Evolutionary conservation across 768 basidiomycete species (phyloP), one percentile per base, ranked within the genome.

Genomic region (Rhodotorula kratochvilovae): DNA sequence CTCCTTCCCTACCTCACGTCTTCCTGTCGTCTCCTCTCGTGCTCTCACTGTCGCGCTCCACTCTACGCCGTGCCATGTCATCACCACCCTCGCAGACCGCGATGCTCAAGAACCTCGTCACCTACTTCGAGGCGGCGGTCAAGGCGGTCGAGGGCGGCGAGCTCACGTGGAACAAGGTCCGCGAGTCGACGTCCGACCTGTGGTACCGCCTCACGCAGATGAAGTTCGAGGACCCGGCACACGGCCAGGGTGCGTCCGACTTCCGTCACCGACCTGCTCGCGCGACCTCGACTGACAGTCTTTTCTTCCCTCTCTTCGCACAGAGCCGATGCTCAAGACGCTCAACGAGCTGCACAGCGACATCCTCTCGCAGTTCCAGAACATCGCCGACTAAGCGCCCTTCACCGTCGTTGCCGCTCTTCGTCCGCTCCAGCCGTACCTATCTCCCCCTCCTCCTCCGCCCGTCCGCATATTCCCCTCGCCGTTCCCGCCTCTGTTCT

Each of bases 121-220:
- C 87, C 21, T 97, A 93, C 85, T 90, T 96, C 80, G 91, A 97
- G 79, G 84, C 86, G n/a, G 92, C 95, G 15, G 84, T 90, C 79
- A 89, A 86, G 78, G 90, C 91, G 31, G 91, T 96, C 61, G 85
- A 88, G 36, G 87, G 89, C 76, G 87, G 88, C 62, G 90, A 92
- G 77, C 82, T 89, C 68, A 91, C 91, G 29, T 95, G 92, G 78
- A 82, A 87, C 45, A 88, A 87, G 84, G 89, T 98, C 81, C 90
- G 90, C 79, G 94, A 97, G 74, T 84, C 87, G 23, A 86, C 91
- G 8, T 82, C 85, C 61, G 96, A 99, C 78, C 81, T 96, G 71
- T 90, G 93, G 86, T 98, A 89, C 84, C 92, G 93, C 81, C 87
- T 99, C n/a, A 95, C 92, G 57, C 94, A 98, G 81, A 94, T 95